Evolutionary conservation across 1,139 yeast genomes (phyloP).

Genomic region (Protomyces inundatus): DNA sequence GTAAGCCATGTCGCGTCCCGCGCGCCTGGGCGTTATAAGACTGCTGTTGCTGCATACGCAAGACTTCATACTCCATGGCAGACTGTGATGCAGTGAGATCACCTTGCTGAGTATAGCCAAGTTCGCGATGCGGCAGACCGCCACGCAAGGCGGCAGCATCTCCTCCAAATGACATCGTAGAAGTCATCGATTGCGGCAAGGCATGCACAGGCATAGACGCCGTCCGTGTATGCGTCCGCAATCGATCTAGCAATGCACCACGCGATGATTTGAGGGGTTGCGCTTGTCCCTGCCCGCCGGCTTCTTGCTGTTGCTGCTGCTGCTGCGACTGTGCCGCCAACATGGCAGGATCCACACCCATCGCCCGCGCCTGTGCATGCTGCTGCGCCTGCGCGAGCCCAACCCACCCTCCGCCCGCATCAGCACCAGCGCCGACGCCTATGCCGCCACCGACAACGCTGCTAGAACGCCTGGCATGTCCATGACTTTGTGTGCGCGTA

Average conservation of each 20-base stretch:
- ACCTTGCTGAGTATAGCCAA: slow-evolving; percentile 2
- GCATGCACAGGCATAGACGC: background rate
- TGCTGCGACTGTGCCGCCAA: background rate
- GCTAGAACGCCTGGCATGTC: no score
- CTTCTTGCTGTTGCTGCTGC: background rate
- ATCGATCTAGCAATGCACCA: slow-evolving; percentile 12
- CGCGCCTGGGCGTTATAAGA: background rate
- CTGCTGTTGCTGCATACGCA: slow-evolving; percentile 1
- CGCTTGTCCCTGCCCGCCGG: background rate
- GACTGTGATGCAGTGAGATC: no score
- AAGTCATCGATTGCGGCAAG: background rate
- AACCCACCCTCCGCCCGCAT: no score
- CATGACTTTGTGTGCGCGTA: no score
- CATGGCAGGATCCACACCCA: background rate
- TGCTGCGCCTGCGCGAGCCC: background rate
- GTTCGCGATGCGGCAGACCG: background rate
- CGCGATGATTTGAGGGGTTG: slow-evolving; percentile 12
- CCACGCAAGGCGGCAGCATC: background rate
- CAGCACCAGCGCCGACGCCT: no score
- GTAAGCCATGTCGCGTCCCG: background rate
- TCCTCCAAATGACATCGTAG: background rate
- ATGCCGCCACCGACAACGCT: no score
- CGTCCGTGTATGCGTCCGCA: slow-evolving; percentile 1
- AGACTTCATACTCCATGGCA: background rate
- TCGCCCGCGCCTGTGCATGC: background rate